phyloP scores from a whole-genome alignment of 805 yeast genomes.

The Metschnikowia dekortorum region DNA sequence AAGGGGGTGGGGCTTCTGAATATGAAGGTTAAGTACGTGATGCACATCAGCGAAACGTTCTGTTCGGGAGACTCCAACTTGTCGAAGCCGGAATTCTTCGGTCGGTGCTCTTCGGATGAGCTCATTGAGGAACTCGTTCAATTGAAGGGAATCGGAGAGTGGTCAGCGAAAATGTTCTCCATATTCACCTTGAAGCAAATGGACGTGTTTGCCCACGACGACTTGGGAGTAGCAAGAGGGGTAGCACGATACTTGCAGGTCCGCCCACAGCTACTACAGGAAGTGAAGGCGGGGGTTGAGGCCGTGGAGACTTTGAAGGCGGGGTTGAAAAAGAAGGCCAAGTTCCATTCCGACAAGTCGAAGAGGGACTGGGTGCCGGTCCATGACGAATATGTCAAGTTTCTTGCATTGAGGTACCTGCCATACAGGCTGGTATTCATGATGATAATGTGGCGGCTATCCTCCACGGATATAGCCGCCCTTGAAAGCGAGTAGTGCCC shows the following conservation, averaged over 20 bases:
- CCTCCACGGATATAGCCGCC: constrained; percentile 53
- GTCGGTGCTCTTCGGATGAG: constrained; percentile 36
- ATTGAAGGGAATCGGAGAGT: constrained; percentile 71
- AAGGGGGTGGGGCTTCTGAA: constrained; percentile 64
- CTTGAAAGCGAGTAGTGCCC: constrained; percentile 19
- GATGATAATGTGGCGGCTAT: constrained; percentile 70
- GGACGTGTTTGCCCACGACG: constrained; percentile 73
- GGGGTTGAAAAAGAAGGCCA: constrained; percentile 33
- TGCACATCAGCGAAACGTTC: constrained; percentile 51
- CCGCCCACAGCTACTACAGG: constrained; percentile 46
- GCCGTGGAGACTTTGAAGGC: constrained; percentile 31
- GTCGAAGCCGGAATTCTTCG: constrained; percentile 34
- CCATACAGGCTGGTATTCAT: constrained; percentile 70
- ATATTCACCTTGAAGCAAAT: constrained; percentile 61
- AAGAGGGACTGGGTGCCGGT: constrained; percentile 64
- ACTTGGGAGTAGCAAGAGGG: constrained; percentile 84
- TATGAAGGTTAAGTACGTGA: constrained; percentile 62
- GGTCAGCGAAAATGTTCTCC: constrained; percentile 90
- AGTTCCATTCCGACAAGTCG: constrained; percentile 29
- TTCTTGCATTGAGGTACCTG: constrained; percentile 51
- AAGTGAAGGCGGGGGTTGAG: constrained; percentile 33
- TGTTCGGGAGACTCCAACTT: constrained; percentile 33
- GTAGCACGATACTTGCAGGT: constrained; percentile 56
- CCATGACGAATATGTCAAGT: constrained; percentile 54
- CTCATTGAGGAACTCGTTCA: constrained; percentile 45